Evolutionary conservation across 805 yeast species (phyloP).

Genomic region (Kregervanrija delftensis): DNA sequence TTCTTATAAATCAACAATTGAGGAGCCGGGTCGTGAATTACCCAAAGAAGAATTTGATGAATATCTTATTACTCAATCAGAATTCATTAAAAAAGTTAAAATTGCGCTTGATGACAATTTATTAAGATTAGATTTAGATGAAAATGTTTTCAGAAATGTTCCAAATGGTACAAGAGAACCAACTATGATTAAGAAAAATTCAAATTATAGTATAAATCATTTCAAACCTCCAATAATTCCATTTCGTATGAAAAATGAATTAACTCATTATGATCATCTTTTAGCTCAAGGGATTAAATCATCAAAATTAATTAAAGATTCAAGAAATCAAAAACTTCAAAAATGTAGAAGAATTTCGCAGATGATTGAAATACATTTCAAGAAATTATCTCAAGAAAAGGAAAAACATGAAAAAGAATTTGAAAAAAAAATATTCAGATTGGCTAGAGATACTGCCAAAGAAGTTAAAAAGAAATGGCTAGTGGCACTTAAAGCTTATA

Average conservation of each 20-base stretch:
- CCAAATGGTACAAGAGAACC: constrained; percentile 34
- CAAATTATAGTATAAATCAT: constrained; percentile 21
- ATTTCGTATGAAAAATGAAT: constrained; percentile 27
- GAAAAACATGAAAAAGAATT: constrained; percentile 73
- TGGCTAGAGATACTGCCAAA: constrained; percentile 77
- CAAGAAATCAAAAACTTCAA: constrained; percentile 56
- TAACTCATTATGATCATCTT: constrained; percentile 66
- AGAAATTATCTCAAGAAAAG: constrained; percentile 79
- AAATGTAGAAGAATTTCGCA: constrained; percentile 66
- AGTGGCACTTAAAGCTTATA: constrained; percentile 76
- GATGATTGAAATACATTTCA: constrained; percentile 83
- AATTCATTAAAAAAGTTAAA: constrained; percentile 35
- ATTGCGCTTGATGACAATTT: constrained; percentile 40
- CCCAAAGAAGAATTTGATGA: constrained; percentile 51
- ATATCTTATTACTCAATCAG: constrained; percentile 48
- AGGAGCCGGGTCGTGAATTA: constrained; percentile 39
- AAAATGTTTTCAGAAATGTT: constrained; percentile 39
- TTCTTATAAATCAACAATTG: constrained; percentile 56
- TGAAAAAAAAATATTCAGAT: constrained; percentile 57
- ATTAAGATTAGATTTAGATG: constrained; percentile 37
- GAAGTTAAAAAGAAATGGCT: constrained; percentile 89
- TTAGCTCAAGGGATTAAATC: constrained; percentile 68
- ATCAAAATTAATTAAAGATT: constrained; percentile 62
- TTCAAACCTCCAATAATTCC: constrained; percentile 35
- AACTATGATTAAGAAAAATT: constrained; percentile 30